Evolutionary conservation across 2,329 filamentous ascomycete genomes (phyloP), one percentile per base, ranked within the genome.

Genomic region (Chalara sp.): DNA sequence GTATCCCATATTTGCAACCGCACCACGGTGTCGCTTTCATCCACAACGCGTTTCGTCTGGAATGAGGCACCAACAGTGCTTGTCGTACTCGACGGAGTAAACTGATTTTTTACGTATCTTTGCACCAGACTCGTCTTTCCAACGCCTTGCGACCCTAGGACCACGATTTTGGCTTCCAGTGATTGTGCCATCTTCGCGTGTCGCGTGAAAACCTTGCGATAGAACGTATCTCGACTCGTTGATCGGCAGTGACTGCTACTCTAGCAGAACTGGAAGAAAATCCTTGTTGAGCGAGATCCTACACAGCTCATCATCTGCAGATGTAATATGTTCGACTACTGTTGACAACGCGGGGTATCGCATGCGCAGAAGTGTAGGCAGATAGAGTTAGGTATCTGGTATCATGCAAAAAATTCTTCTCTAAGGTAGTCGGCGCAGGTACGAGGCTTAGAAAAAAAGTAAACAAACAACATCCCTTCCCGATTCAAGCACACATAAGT

Each of bases 1-100:
- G 91, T 96, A 66, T 96, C 91, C 91, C 91, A 96, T 59, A 96
- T 95, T 65, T 96, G 91, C 37, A 96, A 76, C n/a, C 91, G 83
- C 35, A 96, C 89, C 29, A 87, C 77, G 1, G 89, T 93, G 62
- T 92, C 88, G 28, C 86, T 88, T 66, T 96, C 88, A 69, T 96
- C 91, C 58, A 87, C 76, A 53, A 90, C 84, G 63, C 84, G 81
- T 70, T 90, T 90, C 42, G 87, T 87, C 66, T 89, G 75, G 68
- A 90, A 90, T 64, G 83, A 87, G 31, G 87, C 87, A 65, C 87
- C 87, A 52, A 91, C 83, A n/a, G 87, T 91, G 5, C 83, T 86
- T 4, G 61, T 61, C 13, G 56, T 65, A 2, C 70, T 62, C 12
- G 58, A 56, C 11, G 63, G 63, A 11, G 50, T 52, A 54, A 65